A percentile compares a stretch with the other conserved stretches of the same genome.
Conservation (phyloP, 345 rosid species). For the Punica granatum region DNA sequence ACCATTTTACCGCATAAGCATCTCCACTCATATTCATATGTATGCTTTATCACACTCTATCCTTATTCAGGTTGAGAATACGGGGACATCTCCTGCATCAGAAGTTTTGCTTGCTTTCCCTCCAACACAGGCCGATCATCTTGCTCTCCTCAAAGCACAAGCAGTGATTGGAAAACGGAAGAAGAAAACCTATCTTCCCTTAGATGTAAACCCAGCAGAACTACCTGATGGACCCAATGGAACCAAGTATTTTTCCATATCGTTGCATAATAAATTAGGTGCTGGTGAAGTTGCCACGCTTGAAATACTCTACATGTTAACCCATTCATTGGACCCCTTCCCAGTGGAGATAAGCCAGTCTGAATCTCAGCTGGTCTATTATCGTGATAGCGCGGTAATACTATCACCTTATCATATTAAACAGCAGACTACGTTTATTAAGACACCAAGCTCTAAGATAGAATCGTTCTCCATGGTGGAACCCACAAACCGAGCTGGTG, state of each 20-base stretch:
- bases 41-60: constrained; percentile 1
- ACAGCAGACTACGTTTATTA: constrained; percentile 68
- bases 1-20: not conserved
- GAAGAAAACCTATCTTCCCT: constrained; percentile 55
- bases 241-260: constrained; percentile 43
- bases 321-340: constrained; percentile 87
- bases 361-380: constrained; percentile 88
- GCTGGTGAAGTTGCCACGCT: constrained; percentile 57
- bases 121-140: constrained; percentile 54
- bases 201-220: constrained; percentile 56
- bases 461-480: constrained; percentile 87
- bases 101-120: constrained; percentile 84
- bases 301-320: constrained; percentile 72
- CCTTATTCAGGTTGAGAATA: constrained; percentile 63
- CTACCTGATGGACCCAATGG: constrained; percentile 71
- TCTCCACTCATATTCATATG: not conserved
- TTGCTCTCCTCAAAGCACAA: constrained; percentile 74
- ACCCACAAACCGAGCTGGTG: constrained; percentile 63
- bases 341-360: constrained; percentile 89
- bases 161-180: constrained; percentile 62
- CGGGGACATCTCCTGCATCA: constrained; percentile 51
- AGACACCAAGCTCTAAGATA: constrained; percentile 74
- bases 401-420: constrained; percentile 76
- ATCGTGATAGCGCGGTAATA: constrained; percentile 63
- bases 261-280: constrained; percentile 50